Conservation (phyloP, 1,284 basidiomycete genomes). For the Moniliophthora roreri region DNA sequence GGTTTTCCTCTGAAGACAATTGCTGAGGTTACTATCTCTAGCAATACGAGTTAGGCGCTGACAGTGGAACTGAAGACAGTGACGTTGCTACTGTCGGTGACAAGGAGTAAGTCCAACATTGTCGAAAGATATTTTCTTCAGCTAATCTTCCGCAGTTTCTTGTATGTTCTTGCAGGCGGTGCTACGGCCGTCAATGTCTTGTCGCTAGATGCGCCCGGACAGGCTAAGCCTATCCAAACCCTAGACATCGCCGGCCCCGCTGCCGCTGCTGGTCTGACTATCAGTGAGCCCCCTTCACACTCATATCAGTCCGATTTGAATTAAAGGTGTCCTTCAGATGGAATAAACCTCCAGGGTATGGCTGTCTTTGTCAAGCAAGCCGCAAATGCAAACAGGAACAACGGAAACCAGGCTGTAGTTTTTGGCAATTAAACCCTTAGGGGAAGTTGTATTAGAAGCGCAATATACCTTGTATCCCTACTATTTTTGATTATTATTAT, state of each 20-base stretch:
- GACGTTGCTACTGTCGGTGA: conserved; percentile 4
- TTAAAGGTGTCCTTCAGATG: too few species aligned
- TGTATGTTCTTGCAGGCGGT: conserved; percentile 1
- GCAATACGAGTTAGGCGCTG: neutral
- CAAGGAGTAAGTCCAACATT: conserved; percentile 6
- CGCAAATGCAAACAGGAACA: neutral
- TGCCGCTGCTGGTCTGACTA: neutral
- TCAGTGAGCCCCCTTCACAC: neutral
- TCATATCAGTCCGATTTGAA: neutral
- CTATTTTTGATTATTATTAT: too few species aligned
- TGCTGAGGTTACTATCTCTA: too few species aligned
- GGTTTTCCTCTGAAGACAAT: too few species aligned
- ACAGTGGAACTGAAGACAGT: neutral
- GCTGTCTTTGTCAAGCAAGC: neutral
- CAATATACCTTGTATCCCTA: neutral
- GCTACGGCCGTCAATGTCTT: conserved; percentile 3
- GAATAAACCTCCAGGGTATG: neutral
- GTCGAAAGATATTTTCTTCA: neutral
- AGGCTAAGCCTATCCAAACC: neutral
- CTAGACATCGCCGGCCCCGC: neutral
- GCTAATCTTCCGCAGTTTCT: neutral
- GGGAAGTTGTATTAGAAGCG: neutral
- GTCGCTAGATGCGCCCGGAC: neutral
- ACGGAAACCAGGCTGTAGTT: neutral
- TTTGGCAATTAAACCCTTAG: neutral